Evolutionary conservation across 208 protist species (phyloP), one percentile per base, ranked within the genome.

Genomic region (Trypanosoma platydactyli): DNA sequence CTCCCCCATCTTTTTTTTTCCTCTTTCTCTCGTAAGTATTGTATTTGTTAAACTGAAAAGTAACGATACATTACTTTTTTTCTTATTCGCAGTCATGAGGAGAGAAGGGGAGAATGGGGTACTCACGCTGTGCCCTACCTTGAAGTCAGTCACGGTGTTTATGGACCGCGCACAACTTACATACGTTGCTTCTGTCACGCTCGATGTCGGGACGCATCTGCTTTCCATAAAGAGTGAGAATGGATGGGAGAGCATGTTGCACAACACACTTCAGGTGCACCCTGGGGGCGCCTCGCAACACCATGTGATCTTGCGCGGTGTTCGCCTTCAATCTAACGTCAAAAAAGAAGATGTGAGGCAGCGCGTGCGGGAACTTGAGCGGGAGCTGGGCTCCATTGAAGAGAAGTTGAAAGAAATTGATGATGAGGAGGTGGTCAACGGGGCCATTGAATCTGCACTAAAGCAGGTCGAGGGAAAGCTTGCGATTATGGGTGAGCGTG

Each of bases 191-290:
- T 50, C 9, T 9, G 62, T 41, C 27, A 22, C 38, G n/a, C 70
- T 76, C 35, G 0, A 25, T 22, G 42, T 44, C 29, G 70, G 70
- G 9, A 50, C 51, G n/a, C 70, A 76, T 30, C 3, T 58, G 9
- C n/a, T 73, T 22, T 41, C 25, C 18, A 16, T 76, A 33, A 33
- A 33, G 44, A 29, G 49, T 9, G 62, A 64, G 20, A 53, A 44
- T 18, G 45, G 42, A 33, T 76, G 62, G 59, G 61, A 54, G 18
- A 27, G 42, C 22, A 29, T 58, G 15, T 4, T 77, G 48, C 63
- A 56, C 57, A 59, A 48, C 40, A 86, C 80, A 33, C 58, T 86
- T 48, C 80, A 78, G 63, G 63, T 86, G 29, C 42, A 24, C 12
- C 18, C 64, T 3, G 61, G 48, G 20, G 62, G 57, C 4, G 70